These are phyloP conservation scores for Ogataea paradorogensis DNA, from an alignment of 805 yeast species.

Conservation along the genomic window DNA sequence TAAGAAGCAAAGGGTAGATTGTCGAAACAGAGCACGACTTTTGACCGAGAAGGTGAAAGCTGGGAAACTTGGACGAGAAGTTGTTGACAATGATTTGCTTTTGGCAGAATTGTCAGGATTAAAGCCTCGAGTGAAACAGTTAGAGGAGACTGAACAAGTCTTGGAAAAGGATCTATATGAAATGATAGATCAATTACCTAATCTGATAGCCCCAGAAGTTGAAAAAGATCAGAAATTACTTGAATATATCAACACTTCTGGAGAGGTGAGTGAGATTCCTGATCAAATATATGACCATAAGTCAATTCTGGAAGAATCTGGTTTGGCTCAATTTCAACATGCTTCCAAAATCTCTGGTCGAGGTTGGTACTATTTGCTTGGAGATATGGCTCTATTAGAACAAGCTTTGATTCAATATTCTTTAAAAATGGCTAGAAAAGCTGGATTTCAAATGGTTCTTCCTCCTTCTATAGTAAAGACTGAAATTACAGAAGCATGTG, in stretches of 20 bases:
- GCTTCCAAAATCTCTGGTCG: constrained; percentile 77
- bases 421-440: constrained; percentile 56
- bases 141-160: constrained; percentile 23
- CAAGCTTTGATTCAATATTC: constrained; percentile 87
- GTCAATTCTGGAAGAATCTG: constrained; percentile 62
- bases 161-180: constrained; percentile 38
- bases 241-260: constrained; percentile 49
- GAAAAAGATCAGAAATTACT: constrained; percentile 42
- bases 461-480: constrained; percentile 87
- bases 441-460: constrained; percentile 65
- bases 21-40: constrained; percentile 24
- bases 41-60: constrained; percentile 21
- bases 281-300: constrained; percentile 53
- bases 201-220: constrained; percentile 50
- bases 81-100: constrained; percentile 6
- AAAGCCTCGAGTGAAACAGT: constrained; percentile 29
- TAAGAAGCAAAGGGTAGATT: constrained; percentile 15
- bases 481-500: constrained; percentile 83
- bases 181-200: constrained; percentile 58
- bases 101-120: constrained; percentile 26
- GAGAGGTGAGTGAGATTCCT: constrained; percentile 15
- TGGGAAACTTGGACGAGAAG: constrained; percentile 16
- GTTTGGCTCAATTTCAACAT: constrained; percentile 62
- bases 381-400: constrained; percentile 85
- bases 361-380: constrained; percentile 84